Percentiles rank a stretch among this genome's conserved stretches.
Conservation (phyloP, 208 protist species). For the Trypanosoma lewisi region DNA sequence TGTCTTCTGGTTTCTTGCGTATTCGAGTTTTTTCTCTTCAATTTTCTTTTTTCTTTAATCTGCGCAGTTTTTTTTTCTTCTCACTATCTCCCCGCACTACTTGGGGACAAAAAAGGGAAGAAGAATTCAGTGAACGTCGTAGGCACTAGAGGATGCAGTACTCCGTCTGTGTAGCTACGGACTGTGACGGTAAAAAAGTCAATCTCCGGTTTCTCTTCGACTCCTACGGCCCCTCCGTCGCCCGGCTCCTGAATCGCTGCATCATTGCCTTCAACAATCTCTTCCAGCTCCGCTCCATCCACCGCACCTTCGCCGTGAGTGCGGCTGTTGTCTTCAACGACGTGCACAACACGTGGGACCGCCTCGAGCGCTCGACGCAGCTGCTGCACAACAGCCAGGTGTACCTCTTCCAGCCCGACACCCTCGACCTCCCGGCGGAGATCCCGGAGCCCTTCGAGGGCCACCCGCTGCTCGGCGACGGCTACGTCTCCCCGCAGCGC, state of each 20-base stretch:
- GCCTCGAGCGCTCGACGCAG: constrained; percentile 45
- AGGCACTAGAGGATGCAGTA: constrained; percentile 32
- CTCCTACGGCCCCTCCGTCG: constrained; percentile 25
- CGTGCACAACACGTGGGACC: constrained; percentile 42
- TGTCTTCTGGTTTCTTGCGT: no score
- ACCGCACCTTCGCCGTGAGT: constrained; percentile 14
- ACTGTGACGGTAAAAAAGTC: constrained; percentile 59
- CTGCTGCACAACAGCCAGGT: constrained; percentile 58
- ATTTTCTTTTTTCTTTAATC: no score
- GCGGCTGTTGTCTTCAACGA: constrained; percentile 56
- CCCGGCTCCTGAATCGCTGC: constrained; percentile 24
- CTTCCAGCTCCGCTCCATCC: constrained; percentile 10
- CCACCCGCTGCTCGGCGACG: constrained; percentile 10
- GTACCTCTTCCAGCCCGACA: constrained; percentile 66
- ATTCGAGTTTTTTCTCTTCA: no score
- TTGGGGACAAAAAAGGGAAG: neutral
- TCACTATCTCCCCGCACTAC: no score
- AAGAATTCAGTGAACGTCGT: neutral
- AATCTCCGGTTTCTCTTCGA: constrained; percentile 61
- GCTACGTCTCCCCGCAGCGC: constrained; percentile 3
- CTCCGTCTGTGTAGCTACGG: constrained; percentile 59
- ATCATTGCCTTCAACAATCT: constrained; percentile 40
- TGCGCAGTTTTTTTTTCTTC: no score
- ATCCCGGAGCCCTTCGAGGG: constrained; percentile 49
- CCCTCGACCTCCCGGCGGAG: constrained; percentile 34